Conservation (phyloP, 495 filamentous ascomycete genomes). For the Tuber calosporum region DNA sequence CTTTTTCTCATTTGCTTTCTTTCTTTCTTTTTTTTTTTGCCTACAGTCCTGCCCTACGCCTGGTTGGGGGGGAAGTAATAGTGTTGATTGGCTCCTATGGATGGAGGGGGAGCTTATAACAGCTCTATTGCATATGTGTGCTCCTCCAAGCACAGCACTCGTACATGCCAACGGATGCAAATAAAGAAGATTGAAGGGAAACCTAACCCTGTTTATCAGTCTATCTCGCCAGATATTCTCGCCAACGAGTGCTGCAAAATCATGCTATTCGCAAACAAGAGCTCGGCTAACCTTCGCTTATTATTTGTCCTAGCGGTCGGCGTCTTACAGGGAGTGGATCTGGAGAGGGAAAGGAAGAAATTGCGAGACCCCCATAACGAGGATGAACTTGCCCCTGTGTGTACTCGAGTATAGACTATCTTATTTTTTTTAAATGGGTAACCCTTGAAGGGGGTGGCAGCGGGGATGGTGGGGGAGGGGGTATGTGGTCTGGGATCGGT, state of each 20-base stretch:
- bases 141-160: background rate
- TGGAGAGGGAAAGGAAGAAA: background rate
- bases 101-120: background rate
- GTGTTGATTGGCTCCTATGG: background rate
- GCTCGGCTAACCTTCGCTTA: conserved; percentile 1
- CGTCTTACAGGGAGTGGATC: background rate
- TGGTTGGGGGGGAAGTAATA: background rate
- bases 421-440: background rate
- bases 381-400: background rate
- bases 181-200: background rate
- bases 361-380: background rate
- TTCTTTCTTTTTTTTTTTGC: background rate
- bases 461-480: background rate
- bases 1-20: background rate
- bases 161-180: conserved; percentile 1
- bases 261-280: background rate
- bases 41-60: background rate
- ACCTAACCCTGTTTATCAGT: conserved; percentile 4
- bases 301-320: background rate
- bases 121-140: background rate
- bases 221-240: background rate
- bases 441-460: background rate
- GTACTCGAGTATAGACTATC: background rate
- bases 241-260: background rate
- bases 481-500: background rate